Conservation (phyloP, 306 rosid species). For the Fagus sylvatica region DNA sequence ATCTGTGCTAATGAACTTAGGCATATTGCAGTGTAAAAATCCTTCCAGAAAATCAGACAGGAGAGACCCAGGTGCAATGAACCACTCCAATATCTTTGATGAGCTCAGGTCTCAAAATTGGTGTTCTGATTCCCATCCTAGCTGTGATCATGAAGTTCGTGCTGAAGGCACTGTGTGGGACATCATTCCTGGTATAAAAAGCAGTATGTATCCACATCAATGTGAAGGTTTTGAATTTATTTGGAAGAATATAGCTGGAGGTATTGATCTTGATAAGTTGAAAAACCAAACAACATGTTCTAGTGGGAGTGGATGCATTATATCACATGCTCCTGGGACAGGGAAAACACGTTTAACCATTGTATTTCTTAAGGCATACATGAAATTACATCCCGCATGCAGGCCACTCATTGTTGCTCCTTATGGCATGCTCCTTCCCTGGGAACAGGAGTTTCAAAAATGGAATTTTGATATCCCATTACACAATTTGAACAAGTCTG, state of each 20-base stretch:
- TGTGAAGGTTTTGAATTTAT: constrained; percentile 70
- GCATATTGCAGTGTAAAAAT: constrained; percentile 40
- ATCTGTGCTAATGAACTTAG: neutral
- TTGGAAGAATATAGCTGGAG: constrained; percentile 74
- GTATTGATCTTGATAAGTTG: constrained; percentile 40
- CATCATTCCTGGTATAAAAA: constrained; percentile 50
- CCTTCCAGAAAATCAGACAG: constrained; percentile 31
- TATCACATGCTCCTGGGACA: constrained; percentile 86
- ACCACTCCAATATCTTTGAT: constrained; percentile 20
- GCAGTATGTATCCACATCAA: constrained; percentile 57
- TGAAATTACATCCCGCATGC: constrained; percentile 44
- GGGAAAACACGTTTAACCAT: constrained; percentile 76
- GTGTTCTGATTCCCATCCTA: constrained; percentile 17
- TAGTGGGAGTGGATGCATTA: constrained; percentile 58
- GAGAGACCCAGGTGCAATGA: constrained; percentile 22
- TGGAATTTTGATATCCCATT: constrained; percentile 66
- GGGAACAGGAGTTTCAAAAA: constrained; percentile 73
- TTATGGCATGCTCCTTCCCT: constrained; percentile 57
- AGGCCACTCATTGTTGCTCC: constrained; percentile 71
- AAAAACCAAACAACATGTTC: constrained; percentile 9
- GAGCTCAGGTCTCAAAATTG: constrained; percentile 21
- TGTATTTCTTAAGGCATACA: constrained; percentile 53
- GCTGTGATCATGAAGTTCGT: neutral
- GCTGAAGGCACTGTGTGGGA: constrained; percentile 66
- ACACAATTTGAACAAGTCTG: constrained; percentile 55